Conservation (phyloP, 2,329 filamentous ascomycete genomes). For the Mycogone perniciosa region DNA sequence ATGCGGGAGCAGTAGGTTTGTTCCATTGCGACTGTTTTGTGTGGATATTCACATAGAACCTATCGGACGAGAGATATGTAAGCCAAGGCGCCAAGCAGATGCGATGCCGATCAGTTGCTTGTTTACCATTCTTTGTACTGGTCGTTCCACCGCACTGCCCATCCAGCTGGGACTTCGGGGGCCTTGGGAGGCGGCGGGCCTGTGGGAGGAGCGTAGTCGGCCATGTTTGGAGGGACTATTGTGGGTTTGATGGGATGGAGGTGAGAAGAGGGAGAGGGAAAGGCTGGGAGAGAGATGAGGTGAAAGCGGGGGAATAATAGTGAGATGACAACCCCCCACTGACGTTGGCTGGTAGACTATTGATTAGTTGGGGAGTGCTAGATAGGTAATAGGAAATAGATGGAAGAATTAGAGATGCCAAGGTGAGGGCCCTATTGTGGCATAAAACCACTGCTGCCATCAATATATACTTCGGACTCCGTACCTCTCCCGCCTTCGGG, state of each 20-base stretch:
- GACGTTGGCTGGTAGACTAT: too few species aligned
- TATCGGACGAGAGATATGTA: slow-evolving; percentile 27
- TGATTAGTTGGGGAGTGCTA: too few species aligned
- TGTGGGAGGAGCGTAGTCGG: slow-evolving; percentile 46
- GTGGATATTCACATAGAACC: slow-evolving; percentile 86
- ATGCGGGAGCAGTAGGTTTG: slow-evolving; percentile 63
- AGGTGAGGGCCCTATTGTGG: too few species aligned
- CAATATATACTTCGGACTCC: too few species aligned
- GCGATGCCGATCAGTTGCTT: neutral
- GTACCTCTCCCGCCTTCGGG: too few species aligned
- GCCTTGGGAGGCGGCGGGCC: slow-evolving; percentile 53
- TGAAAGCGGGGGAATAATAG: too few species aligned
- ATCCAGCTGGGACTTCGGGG: slow-evolving; percentile 62
- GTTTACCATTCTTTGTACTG: slow-evolving; percentile 77
- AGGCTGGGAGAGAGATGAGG: neutral
- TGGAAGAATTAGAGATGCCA: too few species aligned
- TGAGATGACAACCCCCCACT: too few species aligned
- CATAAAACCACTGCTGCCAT: too few species aligned
- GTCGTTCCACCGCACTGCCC: slow-evolving; percentile 78
- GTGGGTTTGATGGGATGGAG: too few species aligned
- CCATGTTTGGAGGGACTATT: slow-evolving; percentile 31
- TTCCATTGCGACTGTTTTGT: slow-evolving; percentile 93
- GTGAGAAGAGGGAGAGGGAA: neutral
- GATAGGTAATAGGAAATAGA: too few species aligned
- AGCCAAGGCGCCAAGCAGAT: slow-evolving; percentile 1